Percentiles rank a stretch among this genome's conserved stretches.
Evolutionary conservation across 345 rosid species (phyloP).

Genomic region (Angophora floribunda): DNA sequence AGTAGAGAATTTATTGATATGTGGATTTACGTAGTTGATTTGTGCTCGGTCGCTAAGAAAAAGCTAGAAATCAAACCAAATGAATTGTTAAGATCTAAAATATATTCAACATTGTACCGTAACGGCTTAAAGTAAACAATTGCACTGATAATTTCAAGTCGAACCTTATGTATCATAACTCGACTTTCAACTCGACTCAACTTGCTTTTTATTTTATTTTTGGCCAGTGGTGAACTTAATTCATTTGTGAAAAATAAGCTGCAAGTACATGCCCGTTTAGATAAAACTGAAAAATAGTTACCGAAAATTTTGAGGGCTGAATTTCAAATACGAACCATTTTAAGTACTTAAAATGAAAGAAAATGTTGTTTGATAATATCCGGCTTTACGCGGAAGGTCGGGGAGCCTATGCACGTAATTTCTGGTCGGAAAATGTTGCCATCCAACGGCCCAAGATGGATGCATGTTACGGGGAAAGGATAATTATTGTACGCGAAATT

Average conservation of each 20-base stretch:
- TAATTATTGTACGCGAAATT: too few species aligned
- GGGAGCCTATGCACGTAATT: too few species aligned
- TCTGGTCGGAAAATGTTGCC: too few species aligned
- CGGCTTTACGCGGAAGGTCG: too few species aligned
- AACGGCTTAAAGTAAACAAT: background rate
- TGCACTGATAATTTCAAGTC: background rate
- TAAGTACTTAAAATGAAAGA: background rate
- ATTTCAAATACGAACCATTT: background rate
- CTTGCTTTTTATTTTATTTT: background rate
- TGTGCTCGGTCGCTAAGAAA: background rate
- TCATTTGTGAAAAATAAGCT: background rate
- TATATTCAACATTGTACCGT: background rate
- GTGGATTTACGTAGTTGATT: background rate
- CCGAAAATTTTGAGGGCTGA: background rate
- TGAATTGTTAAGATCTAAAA: background rate
- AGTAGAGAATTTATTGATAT: too few species aligned
- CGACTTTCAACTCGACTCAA: background rate
- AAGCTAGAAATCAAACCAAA: background rate
- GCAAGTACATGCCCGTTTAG: background rate
- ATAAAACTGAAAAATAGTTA: background rate
- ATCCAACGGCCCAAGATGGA: too few species aligned
- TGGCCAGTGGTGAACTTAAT: background rate
- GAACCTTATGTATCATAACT: background rate
- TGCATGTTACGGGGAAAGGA: too few species aligned
- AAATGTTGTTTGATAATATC: too few species aligned